phyloP scores from a whole-genome alignment of 78 protist species.

The Speleostelium caveatum region DNA sequence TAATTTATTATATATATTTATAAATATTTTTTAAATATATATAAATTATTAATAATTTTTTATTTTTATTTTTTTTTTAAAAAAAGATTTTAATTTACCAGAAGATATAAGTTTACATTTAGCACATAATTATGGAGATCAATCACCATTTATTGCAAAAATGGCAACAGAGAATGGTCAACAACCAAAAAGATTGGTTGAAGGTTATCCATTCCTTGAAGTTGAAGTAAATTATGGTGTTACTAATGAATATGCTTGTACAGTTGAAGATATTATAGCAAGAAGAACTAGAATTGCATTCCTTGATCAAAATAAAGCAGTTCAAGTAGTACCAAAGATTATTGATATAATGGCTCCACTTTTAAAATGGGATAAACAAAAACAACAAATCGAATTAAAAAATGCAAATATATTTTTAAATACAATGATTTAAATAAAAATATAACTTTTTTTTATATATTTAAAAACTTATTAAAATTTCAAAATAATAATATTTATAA shows the following conservation, averaged over 20 bases:
- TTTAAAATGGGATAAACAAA: conserved; percentile 58
- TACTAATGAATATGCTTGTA: conserved; percentile 86
- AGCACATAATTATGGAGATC: conserved; percentile 72
- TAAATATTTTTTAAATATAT: not conserved
- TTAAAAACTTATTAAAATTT: not conserved
- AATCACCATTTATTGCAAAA: conserved; percentile 28
- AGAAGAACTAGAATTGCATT: conserved; percentile 94
- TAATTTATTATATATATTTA: not conserved
- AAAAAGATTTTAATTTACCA: conserved; percentile 16
- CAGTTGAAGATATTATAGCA: conserved; percentile 87
- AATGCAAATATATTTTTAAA: conserved; percentile 47
- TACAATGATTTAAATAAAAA: conserved; percentile 34
- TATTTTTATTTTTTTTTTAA: not conserved
- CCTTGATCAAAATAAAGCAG: conserved; percentile 80
- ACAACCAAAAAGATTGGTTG: conserved; percentile 16
- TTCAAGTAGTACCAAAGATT: conserved; percentile 63
- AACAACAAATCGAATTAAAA: conserved; percentile 38
- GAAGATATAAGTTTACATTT: conserved; percentile 44
- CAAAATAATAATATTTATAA: not conserved
- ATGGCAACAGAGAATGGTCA: conserved; percentile 45
- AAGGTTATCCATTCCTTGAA: conserved; percentile 87
- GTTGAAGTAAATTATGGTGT: conserved; percentile 89
- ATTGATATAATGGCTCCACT: conserved; percentile 69
- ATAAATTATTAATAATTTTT: not conserved
- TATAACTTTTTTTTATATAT: not conserved